A percentile compares a stretch with the other conserved stretches of the same genome.
These are phyloP conservation scores for Uronychia binucleata DNA, from an alignment of 73 alveolate genomes.

Conservation along the genomic window DNA sequence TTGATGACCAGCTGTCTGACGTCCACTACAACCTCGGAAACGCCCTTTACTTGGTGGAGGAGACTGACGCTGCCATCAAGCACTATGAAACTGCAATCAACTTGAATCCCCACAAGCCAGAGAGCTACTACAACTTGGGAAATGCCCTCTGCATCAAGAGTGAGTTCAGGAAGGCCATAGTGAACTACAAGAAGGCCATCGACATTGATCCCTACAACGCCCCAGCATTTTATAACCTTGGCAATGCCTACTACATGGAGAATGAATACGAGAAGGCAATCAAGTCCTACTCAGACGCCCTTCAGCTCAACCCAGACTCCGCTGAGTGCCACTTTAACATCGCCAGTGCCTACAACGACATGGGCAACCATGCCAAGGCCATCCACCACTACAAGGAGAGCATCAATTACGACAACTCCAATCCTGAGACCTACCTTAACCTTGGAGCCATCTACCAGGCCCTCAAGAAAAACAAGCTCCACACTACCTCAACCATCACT, in stretches of 20 bases:
- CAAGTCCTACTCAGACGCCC: slow-evolving; percentile 67
- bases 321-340: slow-evolving; percentile 87
- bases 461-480: slow-evolving; percentile 17
- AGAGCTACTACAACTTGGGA: slow-evolving; percentile 87
- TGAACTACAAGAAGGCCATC: slow-evolving; percentile 69
- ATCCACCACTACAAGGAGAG: slow-evolving; percentile 80
- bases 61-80: slow-evolving; percentile 76
- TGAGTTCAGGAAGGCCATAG: slow-evolving; percentile 74
- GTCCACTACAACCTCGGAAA: slow-evolving; percentile 89
- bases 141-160: slow-evolving; percentile 58
- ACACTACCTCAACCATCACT: not conserved
- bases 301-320: slow-evolving; percentile 78
- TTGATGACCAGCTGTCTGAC: slow-evolving; percentile 73
- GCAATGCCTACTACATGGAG: slow-evolving; percentile 79
- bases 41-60: slow-evolving; percentile 81
- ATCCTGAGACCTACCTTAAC: slow-evolving; percentile 63
- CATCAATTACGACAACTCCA: slow-evolving; percentile 43
- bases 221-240: slow-evolving; percentile 87
- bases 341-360: slow-evolving; percentile 82
- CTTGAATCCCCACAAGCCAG: slow-evolving; percentile 84
- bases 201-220: slow-evolving; percentile 78
- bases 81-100: slow-evolving; percentile 81
- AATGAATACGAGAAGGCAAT: slow-evolving; percentile 77
- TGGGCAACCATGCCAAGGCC: slow-evolving; percentile 68
- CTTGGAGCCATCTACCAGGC: slow-evolving; percentile 54